Base-by-base conservation (phyloP, 83 land plant genomes). In the Isoetes engelmannii region DNA sequence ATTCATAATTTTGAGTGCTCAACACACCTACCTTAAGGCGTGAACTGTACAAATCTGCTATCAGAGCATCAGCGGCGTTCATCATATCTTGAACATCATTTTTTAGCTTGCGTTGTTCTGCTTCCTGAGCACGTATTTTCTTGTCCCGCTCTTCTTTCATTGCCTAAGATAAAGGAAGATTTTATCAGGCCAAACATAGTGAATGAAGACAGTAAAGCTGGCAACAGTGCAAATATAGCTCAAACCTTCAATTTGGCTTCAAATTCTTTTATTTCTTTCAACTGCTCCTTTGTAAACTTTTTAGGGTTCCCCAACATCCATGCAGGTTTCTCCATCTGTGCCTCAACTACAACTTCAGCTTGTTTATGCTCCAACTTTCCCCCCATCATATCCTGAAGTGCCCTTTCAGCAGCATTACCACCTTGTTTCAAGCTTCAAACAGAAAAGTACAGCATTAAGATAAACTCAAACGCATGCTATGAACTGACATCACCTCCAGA, bases 261-360 rank as follows among this genome's bases (percentile, higher is more conserved):
- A 56, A 67, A 78, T 28, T 74, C 80, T 61, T 73, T 78, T 0
- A 78, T 44, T 55, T 78, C 80, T 44, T 73, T 61, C 49, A 74
- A 48, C 43, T 78, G 80, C 55, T 78, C 77, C 49, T 78, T 78
- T 6, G 80, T 78, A 48, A 78, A 78, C 9, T 47, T 68, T 44
- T 78, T 78, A 5, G 80, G 80, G 53, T 78, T 78, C 48, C 77
- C 77, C 41, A 18, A 19, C 80, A 78, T 78, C 80, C 80, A 78
- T 50, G 61, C 49, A 4, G 77, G 80, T 17, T 74, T 62, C 12
- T 46, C 44, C 46, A 73, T 48, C 13, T 72, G 67, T 47, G 57
- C 60, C 19, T 78, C 80, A 6, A 72, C 69, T 6, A 53, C 48
- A 8, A 48, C 72, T 20, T 74, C 77, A 62, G 68, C 80, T 42